A percentile compares a stretch with the other conserved stretches of the same genome.
These are phyloP conservation scores for Amanita rubescens DNA, from an alignment of 768 basidiomycete genomes.

Conservation along the genomic window DNA sequence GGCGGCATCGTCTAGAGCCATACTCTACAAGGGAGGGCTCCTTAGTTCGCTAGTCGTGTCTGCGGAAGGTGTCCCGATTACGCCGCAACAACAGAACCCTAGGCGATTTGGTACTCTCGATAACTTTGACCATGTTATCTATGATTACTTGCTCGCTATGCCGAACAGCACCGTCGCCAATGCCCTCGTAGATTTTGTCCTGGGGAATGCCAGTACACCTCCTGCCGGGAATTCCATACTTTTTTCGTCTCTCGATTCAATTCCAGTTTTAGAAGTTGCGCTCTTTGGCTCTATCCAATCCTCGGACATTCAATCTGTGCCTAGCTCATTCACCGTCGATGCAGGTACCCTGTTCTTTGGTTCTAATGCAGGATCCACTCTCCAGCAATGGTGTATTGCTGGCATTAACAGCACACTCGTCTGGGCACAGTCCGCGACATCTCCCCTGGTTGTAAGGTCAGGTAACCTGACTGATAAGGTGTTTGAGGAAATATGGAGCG, in stretches of 20 bases:
- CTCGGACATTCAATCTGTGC: conserved; percentile 38
- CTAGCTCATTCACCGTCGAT: conserved; percentile 45
- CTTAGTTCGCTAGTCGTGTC: conserved; percentile 41
- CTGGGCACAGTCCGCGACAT: conserved; percentile 49
- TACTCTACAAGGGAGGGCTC: conserved; percentile 44
- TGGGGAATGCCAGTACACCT: conserved; percentile 20
- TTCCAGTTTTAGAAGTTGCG: conserved; percentile 55
- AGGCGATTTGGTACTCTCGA: conserved; percentile 48
- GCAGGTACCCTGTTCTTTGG: conserved; percentile 54
- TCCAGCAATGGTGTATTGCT: conserved; percentile 50
- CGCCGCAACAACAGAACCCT: conserved; percentile 33
- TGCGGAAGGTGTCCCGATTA: conserved; percentile 20
- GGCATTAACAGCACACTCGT: conserved; percentile 28
- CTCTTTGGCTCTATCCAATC: conserved; percentile 51
- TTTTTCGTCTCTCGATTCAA: conserved; percentile 30
- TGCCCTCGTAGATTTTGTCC: conserved; percentile 42
- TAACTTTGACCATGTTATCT: conserved; percentile 48
- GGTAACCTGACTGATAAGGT: conserved; percentile 30
- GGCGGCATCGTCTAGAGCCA: conserved; percentile 38
- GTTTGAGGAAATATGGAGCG: conserved; percentile 46
- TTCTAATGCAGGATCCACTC: conserved; percentile 35
- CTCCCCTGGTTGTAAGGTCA: conserved; percentile 45
- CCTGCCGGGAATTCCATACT: conserved; percentile 37
- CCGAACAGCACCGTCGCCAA: conserved; percentile 32
- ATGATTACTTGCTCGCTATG: conserved; percentile 49